Evolutionary conservation across 192 early-diverging fungal species (phyloP), one percentile per base, ranked within the genome.

Genomic region (Pilobolus umbonatus): DNA sequence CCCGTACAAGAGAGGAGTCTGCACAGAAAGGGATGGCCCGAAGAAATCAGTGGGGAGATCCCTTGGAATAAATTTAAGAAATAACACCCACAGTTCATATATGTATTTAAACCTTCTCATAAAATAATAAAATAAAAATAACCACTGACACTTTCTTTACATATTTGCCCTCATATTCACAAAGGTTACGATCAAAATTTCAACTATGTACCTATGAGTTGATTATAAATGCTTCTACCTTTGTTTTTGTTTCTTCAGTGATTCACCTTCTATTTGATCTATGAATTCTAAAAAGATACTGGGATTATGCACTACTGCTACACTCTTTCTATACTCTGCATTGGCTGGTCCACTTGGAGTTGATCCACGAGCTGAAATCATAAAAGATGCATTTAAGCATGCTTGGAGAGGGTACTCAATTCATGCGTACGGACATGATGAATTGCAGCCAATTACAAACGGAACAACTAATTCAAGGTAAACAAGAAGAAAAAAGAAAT

Each of bases 351-450:
- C 60, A 21, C 30, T 38, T 31, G n/a, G 7, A 30, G 19, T 50
- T 10, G 72, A 74, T 36, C 46, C 25, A 21, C 63, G 73, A 55
- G 51, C 60, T 25, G 43, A 78, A 15, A 64, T 66, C 1, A 62
- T 90, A 31, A 80, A 83, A 36, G 36, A 73, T 9, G 88, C 79
- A 1, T 88, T 88, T 39, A 35, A 67, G 2, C 75, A 88, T 35
- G 85, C 85, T 6, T 91, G 90, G 89, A 44, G 75, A 26, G 85
- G 83, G 1, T 96, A 96, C 77, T 72, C 59, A 17, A 59, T 75
- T 22, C 81, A 87, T 34, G 90, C 92, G 0, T 91, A 81, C 60
- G 90, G 89, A 3, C 67, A 78, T 4, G 94, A 96, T 51, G 88
- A 89, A 61, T 47, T 82, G 26, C 42, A 25, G 1, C 72, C 80